Evolutionary conservation across 495 filamentous ascomycete species (phyloP), one percentile per base, ranked within the genome.

Genomic region (Mytilinidion resinicola): DNA sequence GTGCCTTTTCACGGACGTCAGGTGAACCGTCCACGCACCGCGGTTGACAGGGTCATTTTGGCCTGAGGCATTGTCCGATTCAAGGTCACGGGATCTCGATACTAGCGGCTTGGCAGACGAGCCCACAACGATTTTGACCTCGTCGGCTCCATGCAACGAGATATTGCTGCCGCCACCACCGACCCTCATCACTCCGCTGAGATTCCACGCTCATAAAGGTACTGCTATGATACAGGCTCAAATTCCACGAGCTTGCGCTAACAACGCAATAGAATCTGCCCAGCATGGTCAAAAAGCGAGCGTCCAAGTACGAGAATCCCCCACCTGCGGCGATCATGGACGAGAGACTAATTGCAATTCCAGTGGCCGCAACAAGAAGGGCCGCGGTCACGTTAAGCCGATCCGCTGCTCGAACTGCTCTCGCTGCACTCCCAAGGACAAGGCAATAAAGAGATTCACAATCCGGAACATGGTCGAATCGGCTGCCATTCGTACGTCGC

Each of bases 381-480:
- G 93, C 75, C 89, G 93, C 75, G 93, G 93, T 78, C 93, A 98
- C 82, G 91, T 96, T 76, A 96, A 96, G 85, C 93, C 93, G 65
- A 96, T 99, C 78, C 88, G 93, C 71, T 99, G 93, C 89, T 95
- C 89, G 81, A 99, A 99, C 88, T 99, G 93, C 87, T 95, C 91
- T 73, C 85, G 93, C 83, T 99, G 93, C 87, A 93, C 88, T 41
- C 93, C 93, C 73, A 99, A 99, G 86, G 93, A 99, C 74, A 99
- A 99, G 86, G 95, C 93, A 69, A 97, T 99, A 83, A 99, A 99
- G 91, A 84, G 93, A 78, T 99, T 99, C 84, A 99, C 93, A 76
- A 97, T 99, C 85, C 86, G 93, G 76, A 98, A 98, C 85, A 98
- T 98, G 95, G 93, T 99, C 65, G 93, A 99, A 81, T 95, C 90